These are phyloP conservation scores for Fraxinus excelsior DNA, from an alignment of 257 asterid species.

Conservation along the genomic window DNA sequence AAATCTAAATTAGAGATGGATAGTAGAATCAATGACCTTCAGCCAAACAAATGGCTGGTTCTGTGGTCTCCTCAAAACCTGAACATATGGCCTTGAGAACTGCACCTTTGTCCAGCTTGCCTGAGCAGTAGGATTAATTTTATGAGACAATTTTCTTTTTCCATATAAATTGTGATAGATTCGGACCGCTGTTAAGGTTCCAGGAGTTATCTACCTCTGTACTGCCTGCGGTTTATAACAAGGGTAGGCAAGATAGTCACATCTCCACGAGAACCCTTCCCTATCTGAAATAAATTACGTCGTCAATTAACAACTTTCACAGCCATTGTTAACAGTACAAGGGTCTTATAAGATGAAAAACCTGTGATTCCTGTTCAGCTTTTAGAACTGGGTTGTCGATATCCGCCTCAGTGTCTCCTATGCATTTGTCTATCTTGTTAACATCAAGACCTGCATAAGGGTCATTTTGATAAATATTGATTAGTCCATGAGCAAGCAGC, in stretches of 20 bases:
- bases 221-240: constrained; percentile 59
- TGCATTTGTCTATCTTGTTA: constrained; percentile 48
- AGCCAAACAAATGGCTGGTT: constrained; percentile 62
- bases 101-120: constrained; percentile 66
- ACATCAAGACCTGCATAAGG: constrained; percentile 47
- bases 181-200: not conserved
- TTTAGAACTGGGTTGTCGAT: constrained; percentile 50
- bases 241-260: constrained; percentile 73
- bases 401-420: constrained; percentile 56
- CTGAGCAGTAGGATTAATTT: constrained; percentile 25
- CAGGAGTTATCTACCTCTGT: constrained; percentile 44
- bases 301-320: not conserved
- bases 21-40: constrained; percentile 36
- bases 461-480: not conserved
- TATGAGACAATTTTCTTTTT: not conserved
- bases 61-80: constrained; percentile 69
- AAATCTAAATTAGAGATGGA: constrained; percentile 9
- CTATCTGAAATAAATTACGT: constrained; percentile 38
- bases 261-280: constrained; percentile 63
- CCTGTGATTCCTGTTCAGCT: constrained; percentile 64
- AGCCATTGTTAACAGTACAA: not conserved
- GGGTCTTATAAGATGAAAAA: constrained; percentile 13
- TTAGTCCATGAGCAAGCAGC: not conserved
- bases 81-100: constrained; percentile 69
- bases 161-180: not conserved